Base-by-base conservation (phyloP, 805 yeast genomes). In the Blastobotrys attinorum region DNA sequence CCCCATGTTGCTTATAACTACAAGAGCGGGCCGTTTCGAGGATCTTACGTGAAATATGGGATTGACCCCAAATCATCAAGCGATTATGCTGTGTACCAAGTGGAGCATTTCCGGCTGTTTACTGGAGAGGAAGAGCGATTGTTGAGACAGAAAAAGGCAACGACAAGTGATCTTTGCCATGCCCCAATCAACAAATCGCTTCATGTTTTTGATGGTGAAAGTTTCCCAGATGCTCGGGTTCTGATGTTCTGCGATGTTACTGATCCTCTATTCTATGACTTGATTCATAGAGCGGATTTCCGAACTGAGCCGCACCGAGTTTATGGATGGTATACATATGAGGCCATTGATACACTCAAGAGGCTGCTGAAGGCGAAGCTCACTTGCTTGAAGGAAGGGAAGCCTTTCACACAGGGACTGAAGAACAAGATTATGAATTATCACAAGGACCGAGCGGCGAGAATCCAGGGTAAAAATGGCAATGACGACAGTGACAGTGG, bases 11-110 rank as follows among this genome's bases (percentile, higher is more conserved):
- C 96, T 0, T 92, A 79, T 59, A 73, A 86, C 34, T 83, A 79
- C 59, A 77, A 83, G 31, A 83, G 83, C 56, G 98, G 98, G 0
- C 98, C 97, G 0, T 92, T 96, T 95, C 73, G 97, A 54, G 87
- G 86, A 47, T 77, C 92, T 8, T 87, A 82, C 59, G 79, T 88
- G 37, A 74, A 68, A 51, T 77, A 79, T 52, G 97, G 96, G 0
- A 70, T 79, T 32, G 85, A 90, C 62, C 97, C 97, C 0, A 66
- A 75, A 34, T 53, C 62, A 1, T 77, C 81, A 38, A 54, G 64
- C 1, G 58, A 66, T 10, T 80, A 70, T 52, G 80, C 84, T 47
- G 62, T 61, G 27, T 87, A 77, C 58, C 98, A 92, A 64, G 81
- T 89, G 17, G 97, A 89, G 62, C 81, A 84, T 44, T 92, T 89